Base-by-base conservation (phyloP, 768 basidiomycete species). In the Pleurotus sapidus region DNA sequence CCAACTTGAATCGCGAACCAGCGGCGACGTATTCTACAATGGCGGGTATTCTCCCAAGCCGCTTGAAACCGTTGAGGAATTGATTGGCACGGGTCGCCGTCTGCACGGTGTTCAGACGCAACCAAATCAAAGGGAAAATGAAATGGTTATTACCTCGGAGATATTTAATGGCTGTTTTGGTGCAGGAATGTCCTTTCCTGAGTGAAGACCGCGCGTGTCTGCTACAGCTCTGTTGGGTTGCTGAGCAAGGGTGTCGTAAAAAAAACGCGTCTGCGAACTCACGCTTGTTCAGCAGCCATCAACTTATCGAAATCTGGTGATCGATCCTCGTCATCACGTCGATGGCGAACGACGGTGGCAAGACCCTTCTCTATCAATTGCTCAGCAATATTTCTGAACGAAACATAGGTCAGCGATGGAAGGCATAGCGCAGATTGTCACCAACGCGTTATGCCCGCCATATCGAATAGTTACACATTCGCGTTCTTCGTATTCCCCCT, bases 221-320 rank as follows among this genome's bases (percentile, higher is more conserved):
- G 88, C 66, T 1, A 82, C 79, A 39, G 95, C 95, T 25, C 93
- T 96, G 63, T 38, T 34, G 30, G 30, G 30, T 34, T 9, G 8
- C 30, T 34, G 30, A 34, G 14, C 20, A 56, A 59, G 18, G 25
- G 57, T 17, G 34, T 3, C 54, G 23, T 12, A 15, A 25, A 23
- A 15, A 25, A 23, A 23, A 51, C 48, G 9, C 15, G 17, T 15
- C 6, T 1, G 34, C 17, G 37, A 17, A 30, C 91, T 72, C 64
- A 95, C 94, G 75, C 75, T 75, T 95, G 93, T 70, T 99, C 96
- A 6, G 95, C 97, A 25, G 88, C 86, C 82, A 98, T 94, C 45
- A 98, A 77, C 74, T 93, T 95, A 74, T 99, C 97, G 62, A 94
- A 93, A 67, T 98, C 96, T 5, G 89, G 81, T n/a, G 95, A 95